Percentiles rank a stretch among this genome's conserved stretches.
Evolutionary conservation across 257 asterid species (phyloP).

Genomic region (Asclepias syriaca): DNA sequence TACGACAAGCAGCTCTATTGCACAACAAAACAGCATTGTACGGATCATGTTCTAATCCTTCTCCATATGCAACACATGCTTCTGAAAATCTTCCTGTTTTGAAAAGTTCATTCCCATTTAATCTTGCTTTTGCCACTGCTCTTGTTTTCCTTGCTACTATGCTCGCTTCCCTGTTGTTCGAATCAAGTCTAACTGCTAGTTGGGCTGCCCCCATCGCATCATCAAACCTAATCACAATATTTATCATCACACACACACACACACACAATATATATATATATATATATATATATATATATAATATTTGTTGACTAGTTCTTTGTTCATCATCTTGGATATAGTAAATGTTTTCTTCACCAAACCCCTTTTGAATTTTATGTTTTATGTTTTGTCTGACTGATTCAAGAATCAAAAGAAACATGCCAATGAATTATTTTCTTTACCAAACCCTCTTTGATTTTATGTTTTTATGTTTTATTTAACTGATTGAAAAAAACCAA

Average conservation of each 20-base stretch:
- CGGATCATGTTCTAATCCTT: conserved; percentile 64
- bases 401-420: not conserved
- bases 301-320: not conserved
- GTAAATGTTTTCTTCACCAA: not conserved
- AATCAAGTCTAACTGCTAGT: conserved; percentile 51
- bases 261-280: too few relatives aligned
- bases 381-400: not conserved
- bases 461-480: not conserved
- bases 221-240: conserved; percentile 39
- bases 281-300: too few relatives aligned
- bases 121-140: conserved; percentile 53
- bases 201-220: conserved; percentile 58
- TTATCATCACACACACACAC: too few relatives aligned
- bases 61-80: conserved; percentile 60
- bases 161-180: conserved; percentile 57
- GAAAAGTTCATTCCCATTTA: conserved; percentile 60
- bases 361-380: not conserved
- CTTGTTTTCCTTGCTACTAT: conserved; percentile 37
- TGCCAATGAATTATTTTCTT: too few relatives aligned
- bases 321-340: not conserved
- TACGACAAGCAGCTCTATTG: conserved; percentile 66
- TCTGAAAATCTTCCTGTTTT: conserved; percentile 46
- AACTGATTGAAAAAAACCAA: not conserved
- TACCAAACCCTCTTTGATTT: conserved; percentile 1
- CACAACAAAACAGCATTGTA: conserved; percentile 54